phyloP scores from a whole-genome alignment of 2,329 filamentous ascomycete species.

The Curvularia sp. region DNA sequence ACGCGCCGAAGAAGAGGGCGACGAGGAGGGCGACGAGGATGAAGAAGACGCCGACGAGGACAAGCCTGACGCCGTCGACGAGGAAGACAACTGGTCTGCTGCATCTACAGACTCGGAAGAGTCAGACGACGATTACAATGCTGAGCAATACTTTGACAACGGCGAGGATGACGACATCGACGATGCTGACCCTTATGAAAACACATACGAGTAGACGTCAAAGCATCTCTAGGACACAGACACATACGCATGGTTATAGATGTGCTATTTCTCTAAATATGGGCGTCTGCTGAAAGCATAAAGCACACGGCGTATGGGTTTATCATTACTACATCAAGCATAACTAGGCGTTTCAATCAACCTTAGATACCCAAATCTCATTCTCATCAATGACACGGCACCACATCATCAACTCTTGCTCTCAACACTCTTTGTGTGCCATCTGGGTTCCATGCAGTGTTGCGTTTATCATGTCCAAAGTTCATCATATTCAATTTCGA shows the following conservation, averaged over 20 bases:
- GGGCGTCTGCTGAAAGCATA: background rate
- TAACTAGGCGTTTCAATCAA: conserved; percentile 22
- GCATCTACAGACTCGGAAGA: conserved; percentile 70
- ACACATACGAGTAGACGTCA: conserved; percentile 42
- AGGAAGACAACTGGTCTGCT: conserved; percentile 60
- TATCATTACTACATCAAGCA: conserved; percentile 4
- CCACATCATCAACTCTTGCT: background rate
- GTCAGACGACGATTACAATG: conserved; percentile 69
- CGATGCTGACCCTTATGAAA: conserved; percentile 47
- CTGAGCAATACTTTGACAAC: conserved; percentile 64
- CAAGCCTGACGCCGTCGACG: conserved; percentile 63
- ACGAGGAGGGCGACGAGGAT: conserved; percentile 56
- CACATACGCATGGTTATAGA: background rate
- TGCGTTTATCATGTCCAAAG: no score
- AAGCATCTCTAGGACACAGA: conserved; percentile 1
- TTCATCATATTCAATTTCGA: no score
- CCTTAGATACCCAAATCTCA: conserved; percentile 28
- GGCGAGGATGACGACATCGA: conserved; percentile 59
- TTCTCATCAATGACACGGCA: background rate
- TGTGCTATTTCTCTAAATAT: background rate
- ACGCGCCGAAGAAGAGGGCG: conserved; percentile 51
- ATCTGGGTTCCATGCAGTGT: background rate
- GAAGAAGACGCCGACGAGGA: conserved; percentile 58
- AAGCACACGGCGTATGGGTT: background rate
- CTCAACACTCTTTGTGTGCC: background rate